Percentiles rank a stretch among this genome's conserved stretches.
Evolutionary conservation across 495 filamentous ascomycete species (phyloP).

Genomic region (Aspergillus heteromorphus): DNA sequence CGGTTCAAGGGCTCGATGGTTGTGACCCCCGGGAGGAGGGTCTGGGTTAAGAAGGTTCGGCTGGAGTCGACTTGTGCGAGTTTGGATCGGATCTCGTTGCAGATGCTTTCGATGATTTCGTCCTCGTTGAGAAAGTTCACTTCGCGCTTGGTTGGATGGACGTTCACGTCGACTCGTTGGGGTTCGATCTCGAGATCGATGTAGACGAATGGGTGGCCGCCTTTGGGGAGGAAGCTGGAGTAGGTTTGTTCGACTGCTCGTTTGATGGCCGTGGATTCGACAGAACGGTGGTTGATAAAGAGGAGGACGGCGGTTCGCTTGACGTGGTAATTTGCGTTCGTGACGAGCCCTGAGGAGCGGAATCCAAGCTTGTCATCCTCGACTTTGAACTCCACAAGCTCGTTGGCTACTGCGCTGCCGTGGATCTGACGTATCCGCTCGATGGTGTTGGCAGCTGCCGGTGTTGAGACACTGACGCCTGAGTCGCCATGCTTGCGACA

Average conservation of each 20-base stretch:
- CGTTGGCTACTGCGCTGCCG: conserved; percentile 80
- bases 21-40: conserved; percentile 64
- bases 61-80: conserved; percentile 90
- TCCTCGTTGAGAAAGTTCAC: conserved; percentile 99
- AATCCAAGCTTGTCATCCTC: conserved; percentile 78
- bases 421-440: conserved; percentile 91
- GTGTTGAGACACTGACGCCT: conserved; percentile 72
- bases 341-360: conserved; percentile 72
- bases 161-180: conserved; percentile 90
- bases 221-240: conserved; percentile 84
- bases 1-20: conserved; percentile 28
- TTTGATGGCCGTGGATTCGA: conserved; percentile 85
- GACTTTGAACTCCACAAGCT: conserved; percentile 71
- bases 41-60: conserved; percentile 90
- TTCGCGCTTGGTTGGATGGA: conserved; percentile 96
- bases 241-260: conserved; percentile 92
- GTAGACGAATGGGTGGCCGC: conserved; percentile 91
- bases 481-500: conserved; percentile 96
- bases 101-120: conserved; percentile 87
- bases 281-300: conserved; percentile 97
- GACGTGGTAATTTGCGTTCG: conserved; percentile 92
- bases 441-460: conserved; percentile 59
- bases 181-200: conserved; percentile 92
- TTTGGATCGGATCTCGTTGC: conserved; percentile 70
- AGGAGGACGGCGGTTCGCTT: conserved; percentile 86